phyloP scores from a whole-genome alignment of 2,329 filamentous ascomycete genomes.

The Rhytidhysteron rufulum region DNA sequence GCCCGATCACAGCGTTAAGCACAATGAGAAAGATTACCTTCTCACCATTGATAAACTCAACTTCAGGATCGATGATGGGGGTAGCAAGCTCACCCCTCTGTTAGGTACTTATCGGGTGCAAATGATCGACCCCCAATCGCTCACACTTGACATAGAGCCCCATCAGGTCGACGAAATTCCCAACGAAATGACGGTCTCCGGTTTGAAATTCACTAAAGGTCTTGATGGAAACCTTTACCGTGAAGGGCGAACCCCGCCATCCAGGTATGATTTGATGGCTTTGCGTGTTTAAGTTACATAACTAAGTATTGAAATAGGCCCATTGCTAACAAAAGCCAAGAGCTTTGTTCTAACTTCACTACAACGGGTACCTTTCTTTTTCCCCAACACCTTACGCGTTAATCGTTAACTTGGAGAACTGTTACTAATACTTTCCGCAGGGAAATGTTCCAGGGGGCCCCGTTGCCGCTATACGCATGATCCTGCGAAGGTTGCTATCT shows the following conservation, averaged over 20 bases:
- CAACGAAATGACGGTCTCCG: constrained; percentile 67
- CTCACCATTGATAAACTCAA: constrained; percentile 68
- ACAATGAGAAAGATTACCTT: no score
- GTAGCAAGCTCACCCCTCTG: constrained; percentile 75
- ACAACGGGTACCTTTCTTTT: constrained; percentile 46
- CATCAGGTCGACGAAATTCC: constrained; percentile 66
- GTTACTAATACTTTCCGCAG: constrained; percentile 48
- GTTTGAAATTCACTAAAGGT: constrained; percentile 78
- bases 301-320: constrained; percentile 11
- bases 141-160: constrained; percentile 48
- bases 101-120: constrained; percentile 62
- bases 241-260: constrained; percentile 68
- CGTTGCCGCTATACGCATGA: constrained; percentile 81
- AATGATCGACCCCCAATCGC: constrained; percentile 30
- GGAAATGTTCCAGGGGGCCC: constrained; percentile 79
- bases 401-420: constrained; percentile 5
- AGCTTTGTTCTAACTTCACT: constrained; percentile 62
- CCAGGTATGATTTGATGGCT: constrained; percentile 58
- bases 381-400: constrained; percentile 7
- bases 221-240: constrained; percentile 85
- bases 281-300: background rate
- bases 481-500: constrained; percentile 79
- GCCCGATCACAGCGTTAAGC: no score
- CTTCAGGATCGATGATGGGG: constrained; percentile 70
- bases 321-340: constrained; percentile 62